These are phyloP conservation scores for Barnettozyma pratensis DNA, from an alignment of 805 yeast genomes.

Conservation along the genomic window DNA sequence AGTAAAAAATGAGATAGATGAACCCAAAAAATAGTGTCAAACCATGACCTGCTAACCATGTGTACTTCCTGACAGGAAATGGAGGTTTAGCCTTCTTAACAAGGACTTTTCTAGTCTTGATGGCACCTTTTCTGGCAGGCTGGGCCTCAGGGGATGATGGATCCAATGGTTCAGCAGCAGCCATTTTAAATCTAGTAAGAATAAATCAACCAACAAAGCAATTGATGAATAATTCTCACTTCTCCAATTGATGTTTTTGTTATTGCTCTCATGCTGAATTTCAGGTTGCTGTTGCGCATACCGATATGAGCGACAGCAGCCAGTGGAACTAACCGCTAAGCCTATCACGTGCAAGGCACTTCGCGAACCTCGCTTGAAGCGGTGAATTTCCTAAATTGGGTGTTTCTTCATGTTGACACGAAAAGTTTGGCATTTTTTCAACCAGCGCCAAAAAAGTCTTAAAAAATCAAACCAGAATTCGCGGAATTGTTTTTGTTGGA, in stretches of 20 bases:
- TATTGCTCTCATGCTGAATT: background rate
- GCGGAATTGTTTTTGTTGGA: conserved; percentile 1
- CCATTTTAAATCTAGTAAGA: background rate
- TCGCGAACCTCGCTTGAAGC: background rate
- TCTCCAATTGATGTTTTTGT: background rate
- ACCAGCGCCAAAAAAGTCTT: too few relatives aligned
- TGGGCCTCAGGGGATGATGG: conserved; percentile 7
- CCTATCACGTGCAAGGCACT: too few relatives aligned
- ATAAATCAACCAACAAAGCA: background rate
- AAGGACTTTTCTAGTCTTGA: conserved; percentile 28
- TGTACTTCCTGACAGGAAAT: conserved; percentile 38
- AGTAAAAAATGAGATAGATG: conserved; percentile 29
- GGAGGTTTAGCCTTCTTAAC: conserved; percentile 30
- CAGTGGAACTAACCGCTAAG: too few relatives aligned
- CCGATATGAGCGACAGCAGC: background rate
- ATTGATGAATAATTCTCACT: background rate
- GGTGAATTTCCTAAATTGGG: background rate
- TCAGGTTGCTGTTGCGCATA: background rate
- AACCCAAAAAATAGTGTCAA: conserved; percentile 41
- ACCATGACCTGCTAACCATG: conserved; percentile 57
- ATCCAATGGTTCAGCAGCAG: conserved; percentile 12
- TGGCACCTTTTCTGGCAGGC: conserved; percentile 15
- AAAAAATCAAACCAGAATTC: background rate
- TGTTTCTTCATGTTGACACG: background rate
- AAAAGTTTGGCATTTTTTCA: background rate